Evolutionary conservation across 495 filamentous ascomycete genomes (phyloP), one percentile per base, ranked within the genome.

Genomic region (Penicillium egyptiacum): DNA sequence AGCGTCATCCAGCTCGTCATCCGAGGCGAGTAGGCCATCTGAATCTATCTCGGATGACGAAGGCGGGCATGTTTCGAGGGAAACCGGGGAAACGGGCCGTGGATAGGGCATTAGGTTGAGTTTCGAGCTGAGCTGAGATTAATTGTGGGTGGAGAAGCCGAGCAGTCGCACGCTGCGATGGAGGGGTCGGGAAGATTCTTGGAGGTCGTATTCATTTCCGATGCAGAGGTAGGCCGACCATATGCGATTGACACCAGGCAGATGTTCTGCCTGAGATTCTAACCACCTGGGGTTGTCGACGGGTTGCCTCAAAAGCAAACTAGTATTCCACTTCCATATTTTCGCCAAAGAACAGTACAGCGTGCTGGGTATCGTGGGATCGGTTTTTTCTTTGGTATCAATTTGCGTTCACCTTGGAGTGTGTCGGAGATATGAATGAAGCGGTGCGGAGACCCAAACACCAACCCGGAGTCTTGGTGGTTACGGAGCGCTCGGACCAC

Each of bases 1-100:
- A 22, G 64, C 51, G 28, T 81, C 76, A 20, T 78, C 71, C 10
- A 84, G 70, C 53, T 88, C 82, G 58, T 79, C 77, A 45, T 90
- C 87, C 16, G 86, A 88, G 20, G 79, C 84, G 4, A 73, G 50
- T 42, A 74, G 69, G 8, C 79, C 68, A 52, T 83, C 70, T 26
- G 75, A 63, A 25, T 77, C 67, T 22, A 71, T 51, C 16, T 72
- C 60, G 5, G 69, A 58, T 6, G 69, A 59, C 16, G 74, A 66
- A 35, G 76, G 70, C 47, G 79, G 77, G 54, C 76, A 82, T 55
- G 81, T 68, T 61, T 79, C 76, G 42, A 79, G 59, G 8, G 68
- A 63, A 51, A 77, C 54, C 50, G 74, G 74, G 51, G 74, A 62
- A 68, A 74, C 57, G 61, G 75, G 57, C 65, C 67, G 70, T 58